Conservation (phyloP, 1,284 basidiomycete species). For the Exobasidium rhododendri region DNA sequence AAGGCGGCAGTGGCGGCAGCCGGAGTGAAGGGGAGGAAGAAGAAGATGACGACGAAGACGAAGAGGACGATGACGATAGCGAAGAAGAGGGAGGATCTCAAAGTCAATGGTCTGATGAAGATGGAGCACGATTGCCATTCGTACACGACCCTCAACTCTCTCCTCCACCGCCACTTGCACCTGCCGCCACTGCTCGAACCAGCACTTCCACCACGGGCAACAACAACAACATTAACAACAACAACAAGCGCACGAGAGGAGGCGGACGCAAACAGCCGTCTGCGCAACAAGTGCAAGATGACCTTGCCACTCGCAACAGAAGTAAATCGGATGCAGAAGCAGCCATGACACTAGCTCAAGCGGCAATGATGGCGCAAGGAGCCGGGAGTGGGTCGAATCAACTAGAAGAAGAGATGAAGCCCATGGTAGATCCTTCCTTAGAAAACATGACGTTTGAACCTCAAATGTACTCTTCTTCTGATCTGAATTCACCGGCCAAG, state of each 20-base stretch:
- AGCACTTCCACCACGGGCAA: not conserved
- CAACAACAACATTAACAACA: not conserved
- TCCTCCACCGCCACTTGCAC: not conserved
- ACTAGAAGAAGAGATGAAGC: not conserved
- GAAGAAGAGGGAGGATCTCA: constrained; percentile 19
- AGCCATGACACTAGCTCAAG: constrained; percentile 41
- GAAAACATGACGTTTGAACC: not conserved
- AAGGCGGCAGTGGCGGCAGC: constrained; percentile 8
- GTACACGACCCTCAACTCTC: not conserved
- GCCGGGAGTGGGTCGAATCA: not conserved
- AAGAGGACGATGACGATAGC: constrained; percentile 38
- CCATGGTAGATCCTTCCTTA: constrained; percentile 9
- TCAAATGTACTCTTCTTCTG: constrained; percentile 6
- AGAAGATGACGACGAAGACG: constrained; percentile 35
- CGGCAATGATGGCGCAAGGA: constrained; percentile 33
- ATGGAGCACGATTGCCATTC: constrained; percentile 17
- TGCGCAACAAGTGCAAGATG: constrained; percentile 8
- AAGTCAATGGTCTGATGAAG: constrained; percentile 18
- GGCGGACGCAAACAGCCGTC: not conserved
- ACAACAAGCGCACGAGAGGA: constrained; percentile 10
- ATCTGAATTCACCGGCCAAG: constrained; percentile 8
- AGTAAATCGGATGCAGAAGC: constrained; percentile 42
- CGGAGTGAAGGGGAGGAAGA: constrained; percentile 29
- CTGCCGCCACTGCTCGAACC: not conserved
- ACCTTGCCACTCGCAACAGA: constrained; percentile 23